A percentile compares a stretch with the other conserved stretches of the same genome.
Evolutionary conservation across 2,329 filamentous ascomycete species (phyloP).

Genomic region (Trichoderma arundinaceum): DNA sequence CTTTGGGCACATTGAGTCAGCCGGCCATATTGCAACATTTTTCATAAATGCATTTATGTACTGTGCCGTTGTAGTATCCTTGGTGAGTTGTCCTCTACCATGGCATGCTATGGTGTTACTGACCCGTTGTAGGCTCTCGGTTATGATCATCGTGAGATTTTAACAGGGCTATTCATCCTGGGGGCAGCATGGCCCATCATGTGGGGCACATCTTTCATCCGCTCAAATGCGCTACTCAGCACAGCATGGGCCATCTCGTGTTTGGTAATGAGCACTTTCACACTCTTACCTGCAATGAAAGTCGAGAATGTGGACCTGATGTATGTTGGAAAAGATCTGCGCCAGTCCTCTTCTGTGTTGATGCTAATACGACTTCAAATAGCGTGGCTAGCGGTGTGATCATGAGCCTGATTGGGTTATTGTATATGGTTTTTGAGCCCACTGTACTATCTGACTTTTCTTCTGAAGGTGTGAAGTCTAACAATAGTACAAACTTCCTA

Average conservation of each 20-base stretch:
- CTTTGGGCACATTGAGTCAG: slow-evolving; percentile 70
- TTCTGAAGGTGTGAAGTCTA: slow-evolving; percentile 33
- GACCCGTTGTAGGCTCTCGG: slow-evolving; percentile 71
- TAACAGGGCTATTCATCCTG: slow-evolving; percentile 78
- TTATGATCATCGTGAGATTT: slow-evolving; percentile 88
- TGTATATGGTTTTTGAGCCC: slow-evolving; percentile 83
- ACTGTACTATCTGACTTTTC: slow-evolving; percentile 56
- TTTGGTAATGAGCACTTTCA: slow-evolving; percentile 86
- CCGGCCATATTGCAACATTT: slow-evolving; percentile 63
- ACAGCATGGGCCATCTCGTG: slow-evolving; percentile 78
- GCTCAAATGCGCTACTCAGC: slow-evolving; percentile 66
- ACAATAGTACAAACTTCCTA: slow-evolving; percentile 43
- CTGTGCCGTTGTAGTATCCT: slow-evolving; percentile 75
- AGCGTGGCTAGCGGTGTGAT: slow-evolving; percentile 76
- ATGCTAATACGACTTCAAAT: slow-evolving; percentile 30
- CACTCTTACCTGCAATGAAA: slow-evolving; percentile 85
- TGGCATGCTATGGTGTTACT: slow-evolving; percentile 8
- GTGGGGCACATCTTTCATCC: slow-evolving; percentile 76
- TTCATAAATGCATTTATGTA: slow-evolving; percentile 69
- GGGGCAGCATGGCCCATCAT: slow-evolving; percentile 78
- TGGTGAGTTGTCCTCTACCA: slow-evolving; percentile 59
- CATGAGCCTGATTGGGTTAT: slow-evolving; percentile 76
- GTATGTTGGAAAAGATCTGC: slow-evolving; percentile 53
- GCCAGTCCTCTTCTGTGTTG: no score
- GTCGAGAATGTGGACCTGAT: slow-evolving; percentile 76